Conservation (phyloP, 805 yeast genomes). For the Metschnikowia lochheadii region DNA sequence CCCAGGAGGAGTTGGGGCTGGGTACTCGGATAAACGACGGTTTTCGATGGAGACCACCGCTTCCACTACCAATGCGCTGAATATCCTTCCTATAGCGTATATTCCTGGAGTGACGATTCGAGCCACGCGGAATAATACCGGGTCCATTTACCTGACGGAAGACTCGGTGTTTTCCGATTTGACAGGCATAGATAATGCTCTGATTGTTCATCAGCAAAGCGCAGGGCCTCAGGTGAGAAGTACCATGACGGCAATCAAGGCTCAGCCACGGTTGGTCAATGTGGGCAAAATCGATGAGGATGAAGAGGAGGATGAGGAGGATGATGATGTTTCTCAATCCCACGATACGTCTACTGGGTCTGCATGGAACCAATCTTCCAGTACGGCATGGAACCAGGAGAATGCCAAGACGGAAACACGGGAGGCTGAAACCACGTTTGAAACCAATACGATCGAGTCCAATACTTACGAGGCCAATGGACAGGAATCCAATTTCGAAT, state of each 20-base stretch:
- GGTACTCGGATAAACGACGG: constrained; percentile 12
- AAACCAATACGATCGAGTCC: not conserved
- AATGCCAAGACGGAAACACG: not conserved
- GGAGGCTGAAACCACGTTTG: not conserved
- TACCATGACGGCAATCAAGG: constrained; percentile 72
- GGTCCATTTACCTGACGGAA: constrained; percentile 44
- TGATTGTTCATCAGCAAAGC: constrained; percentile 37
- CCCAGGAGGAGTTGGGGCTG: too few species aligned
- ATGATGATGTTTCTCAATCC: constrained; percentile 11
- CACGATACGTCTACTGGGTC: constrained; percentile 1
- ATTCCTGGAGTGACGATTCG: constrained; percentile 87
- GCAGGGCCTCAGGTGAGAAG: constrained; percentile 30
- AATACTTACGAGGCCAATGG: too few species aligned
- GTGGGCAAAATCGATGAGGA: constrained; percentile 46
- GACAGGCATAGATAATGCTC: constrained; percentile 44
- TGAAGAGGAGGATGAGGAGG: constrained; percentile 30
- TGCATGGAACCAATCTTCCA: not conserved
- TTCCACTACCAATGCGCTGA: constrained; percentile 71
- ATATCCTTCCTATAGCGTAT: constrained; percentile 86
- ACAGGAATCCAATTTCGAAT: too few species aligned
- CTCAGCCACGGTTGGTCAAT: constrained; percentile 66
- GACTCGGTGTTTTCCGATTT: constrained; percentile 40
- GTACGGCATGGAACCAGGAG: not conserved
- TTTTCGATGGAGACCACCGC: constrained; percentile 57
- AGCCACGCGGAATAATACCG: constrained; percentile 41